Percentiles rank a stretch among this genome's conserved stretches.
Conservation (phyloP, 495 filamentous ascomycete genomes). For the Collariella sp. region DNA sequence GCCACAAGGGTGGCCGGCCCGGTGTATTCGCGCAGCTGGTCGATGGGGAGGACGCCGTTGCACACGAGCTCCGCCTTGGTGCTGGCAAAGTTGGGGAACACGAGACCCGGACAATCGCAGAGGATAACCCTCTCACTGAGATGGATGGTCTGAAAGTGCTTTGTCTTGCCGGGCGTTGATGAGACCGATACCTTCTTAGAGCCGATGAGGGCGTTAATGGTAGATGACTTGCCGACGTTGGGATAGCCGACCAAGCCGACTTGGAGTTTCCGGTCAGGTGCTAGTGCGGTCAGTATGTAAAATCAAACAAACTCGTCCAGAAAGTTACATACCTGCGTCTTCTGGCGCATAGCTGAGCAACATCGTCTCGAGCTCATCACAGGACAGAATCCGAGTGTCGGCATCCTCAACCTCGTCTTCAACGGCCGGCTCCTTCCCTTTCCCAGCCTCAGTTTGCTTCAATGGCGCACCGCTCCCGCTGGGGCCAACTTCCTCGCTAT, state of each 20-base stretch:
- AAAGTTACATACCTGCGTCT: conserved; percentile 34
- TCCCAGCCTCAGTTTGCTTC: conserved; percentile 24
- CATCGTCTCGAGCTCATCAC: conserved; percentile 83
- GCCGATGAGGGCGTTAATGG: conserved; percentile 95
- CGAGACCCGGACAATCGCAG: conserved; percentile 97
- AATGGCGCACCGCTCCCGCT: neutral
- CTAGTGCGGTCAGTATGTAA: conserved; percentile 16
- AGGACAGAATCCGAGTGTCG: conserved; percentile 74
- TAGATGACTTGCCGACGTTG: conserved; percentile 98
- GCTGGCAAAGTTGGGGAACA: conserved; percentile 95
- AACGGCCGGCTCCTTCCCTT: conserved; percentile 22
- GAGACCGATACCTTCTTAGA: conserved; percentile 98
- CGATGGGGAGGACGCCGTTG: conserved; percentile 92
- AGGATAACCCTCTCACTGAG: conserved; percentile 80
- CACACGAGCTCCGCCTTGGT: conserved; percentile 96
- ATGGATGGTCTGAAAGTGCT: conserved; percentile 98
- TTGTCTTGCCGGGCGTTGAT: conserved; percentile 95
- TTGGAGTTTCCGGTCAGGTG: conserved; percentile 57
- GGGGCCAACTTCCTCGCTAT: conserved; percentile 25
- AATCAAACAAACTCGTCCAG: neutral
- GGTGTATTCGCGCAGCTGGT: conserved; percentile 91
- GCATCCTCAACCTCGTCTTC: conserved; percentile 34
- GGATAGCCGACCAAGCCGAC: conserved; percentile 97
- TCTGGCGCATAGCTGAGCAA: conserved; percentile 70
- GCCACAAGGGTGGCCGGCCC: conserved; percentile 83